Evolutionary conservation across 2,329 filamentous ascomycete genomes (phyloP), one percentile per base, ranked within the genome.

Genomic region (Penicillium sp.): DNA sequence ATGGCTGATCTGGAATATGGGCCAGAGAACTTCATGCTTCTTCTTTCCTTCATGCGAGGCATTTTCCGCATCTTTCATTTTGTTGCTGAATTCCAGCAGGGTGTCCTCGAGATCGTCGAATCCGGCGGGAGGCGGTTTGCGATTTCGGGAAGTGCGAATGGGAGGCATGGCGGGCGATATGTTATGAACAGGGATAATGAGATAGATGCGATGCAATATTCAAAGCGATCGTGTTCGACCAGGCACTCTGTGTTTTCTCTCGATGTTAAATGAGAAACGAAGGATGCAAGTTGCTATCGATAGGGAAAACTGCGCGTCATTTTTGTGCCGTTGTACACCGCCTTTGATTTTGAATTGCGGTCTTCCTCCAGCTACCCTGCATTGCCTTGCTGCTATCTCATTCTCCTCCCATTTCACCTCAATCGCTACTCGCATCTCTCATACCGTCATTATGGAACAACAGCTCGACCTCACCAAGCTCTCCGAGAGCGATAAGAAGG

Each of bases 1-100:
- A 76, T 99, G 94, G 25, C 88, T 88, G 71, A 99, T 97, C 74
- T 97, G 92, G 71, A 99, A 97, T 63, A 99, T 91, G 58, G 94
- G 93, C 94, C 94, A 99, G 61, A 92, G 84, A 64, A 90, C 90
- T 77, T 97, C 91, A 71, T 97, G 89, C 72, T 92, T 92, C 85
- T 89, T 82, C 83, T 91, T 83, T 78, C 90, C 72, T 78, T 90
- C 77, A 65, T 87, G 84, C 17, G 91, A 88, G 45, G 91, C 88
- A 75, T 95, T 96, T 72, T 97, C 91, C 50, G 94, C 94, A 68
- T 88, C 85, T 70, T 87, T 87, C 84, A 87, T 86, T 71, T 85
- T 85, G 74, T 86, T 87, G 67, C 78, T 77, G 72, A 87, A 87
- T 63, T 87, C 84, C 50, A 88, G 79, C 10, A 88, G 79, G 3